phyloP scores from a whole-genome alignment of 176 grass and related monocot species.

The Tillandsia leiboldiana region DNA sequence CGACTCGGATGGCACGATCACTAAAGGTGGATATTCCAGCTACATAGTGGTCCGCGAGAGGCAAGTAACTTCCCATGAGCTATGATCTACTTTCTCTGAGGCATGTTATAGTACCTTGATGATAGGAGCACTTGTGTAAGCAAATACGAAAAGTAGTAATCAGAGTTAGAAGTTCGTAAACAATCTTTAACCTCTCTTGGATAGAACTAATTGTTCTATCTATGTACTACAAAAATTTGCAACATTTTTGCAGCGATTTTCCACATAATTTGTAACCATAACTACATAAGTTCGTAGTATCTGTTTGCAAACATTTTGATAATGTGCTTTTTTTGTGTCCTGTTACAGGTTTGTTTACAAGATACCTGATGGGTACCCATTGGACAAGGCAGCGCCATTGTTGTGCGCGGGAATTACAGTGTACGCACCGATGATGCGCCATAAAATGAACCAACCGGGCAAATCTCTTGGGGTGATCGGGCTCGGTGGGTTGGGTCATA shows the following conservation, averaged over 20 bases:
- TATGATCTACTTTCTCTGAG: neutral
- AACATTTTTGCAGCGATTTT: too few relatives aligned
- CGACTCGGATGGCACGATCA: slow-evolving; percentile 61
- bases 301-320: neutral
- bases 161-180: too few relatives aligned
- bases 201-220: too few relatives aligned
- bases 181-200: too few relatives aligned
- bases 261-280: too few relatives aligned
- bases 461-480: slow-evolving; percentile 68
- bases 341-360: slow-evolving; percentile 47
- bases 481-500: slow-evolving; percentile 63
- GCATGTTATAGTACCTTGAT: neutral
- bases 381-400: slow-evolving; percentile 58
- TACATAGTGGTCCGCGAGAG: slow-evolving; percentile 64
- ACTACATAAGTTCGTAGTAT: too few relatives aligned
- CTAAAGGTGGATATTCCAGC: slow-evolving; percentile 76
- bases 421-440: slow-evolving; percentile 61
- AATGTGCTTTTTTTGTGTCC: slow-evolving; percentile 4
- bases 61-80: slow-evolving; percentile 21
- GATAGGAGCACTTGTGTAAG: too few relatives aligned
- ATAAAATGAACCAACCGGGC: slow-evolving; percentile 79
- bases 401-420: slow-evolving; percentile 72
- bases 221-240: too few relatives aligned
- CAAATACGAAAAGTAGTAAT: too few relatives aligned
- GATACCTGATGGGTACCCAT: slow-evolving; percentile 68